Base-by-base conservation (phyloP, 257 asterid species). In the Haberlea rhodopensis region DNA sequence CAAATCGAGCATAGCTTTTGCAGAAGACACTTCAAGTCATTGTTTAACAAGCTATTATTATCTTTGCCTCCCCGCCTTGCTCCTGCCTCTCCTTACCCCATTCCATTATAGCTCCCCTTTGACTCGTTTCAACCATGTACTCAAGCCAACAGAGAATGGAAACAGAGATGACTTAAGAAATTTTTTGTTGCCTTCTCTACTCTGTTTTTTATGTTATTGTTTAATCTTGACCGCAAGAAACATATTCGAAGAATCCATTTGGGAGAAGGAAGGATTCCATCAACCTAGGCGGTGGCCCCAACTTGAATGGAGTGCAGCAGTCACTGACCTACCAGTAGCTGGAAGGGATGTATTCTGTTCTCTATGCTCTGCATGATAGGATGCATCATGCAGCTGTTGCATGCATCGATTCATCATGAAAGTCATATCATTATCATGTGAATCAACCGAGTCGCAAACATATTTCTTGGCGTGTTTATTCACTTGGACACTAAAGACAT, bases 221-320 rank as follows among this genome's bases (percentile, higher is more conserved):
- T 81, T 70, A 61, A 69, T 62, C 96, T 90, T 94, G 80, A 94
- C 91, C 10, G 64, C 69, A 63, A 75, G 80, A 77, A 67, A 94
- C 95, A 71, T 94, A 83, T 86, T 94, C 99, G n/a, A 94, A 94
- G 85, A 94, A 94, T 64, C 99, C 99, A 66, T 94, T 94, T 22
- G 99, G 99, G 58, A 87, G 70, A 62, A 82, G 99, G 80, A 94
- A 88, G 87, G 96, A 90, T 72, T 78, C 63, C 4, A 58, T 52
- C 76, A 66, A 85, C 77, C 78, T 66, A 67, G 79, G 48, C 28
- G 83, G 56, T 59, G 76, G 77, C 40, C 82, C 86, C 11, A 67
- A 63, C 68, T 78, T 78, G 71, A 91, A 86, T 52, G 95, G 95
- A 73, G 86, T 63, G 40, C 87, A 80, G n/a, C 79, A 94, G 23